These are phyloP conservation scores for Tricholoma saponaceum DNA, from an alignment of 768 basidiomycete species.

Conservation along the genomic window DNA sequence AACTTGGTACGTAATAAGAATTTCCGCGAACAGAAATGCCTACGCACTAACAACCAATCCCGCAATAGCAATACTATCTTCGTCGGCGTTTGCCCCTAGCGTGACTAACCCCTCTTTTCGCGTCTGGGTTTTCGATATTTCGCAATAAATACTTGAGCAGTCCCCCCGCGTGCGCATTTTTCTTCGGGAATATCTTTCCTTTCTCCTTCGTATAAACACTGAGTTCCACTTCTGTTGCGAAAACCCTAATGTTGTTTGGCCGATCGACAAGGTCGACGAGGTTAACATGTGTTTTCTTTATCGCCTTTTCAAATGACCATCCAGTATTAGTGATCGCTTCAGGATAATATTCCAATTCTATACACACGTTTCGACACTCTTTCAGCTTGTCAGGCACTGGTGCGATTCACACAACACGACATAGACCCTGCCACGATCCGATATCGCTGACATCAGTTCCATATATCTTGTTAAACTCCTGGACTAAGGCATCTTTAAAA, in stretches of 20 bases:
- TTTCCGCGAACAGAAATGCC: too few relatives aligned
- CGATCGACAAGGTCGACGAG: conserved; percentile 19
- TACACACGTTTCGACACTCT: too few relatives aligned
- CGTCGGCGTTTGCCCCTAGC: too few relatives aligned
- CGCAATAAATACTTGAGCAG: conserved; percentile 28
- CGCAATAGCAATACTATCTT: too few relatives aligned
- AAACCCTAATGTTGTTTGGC: conserved; percentile 10
- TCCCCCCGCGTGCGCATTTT: conserved; percentile 25
- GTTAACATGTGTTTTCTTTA: conserved; percentile 30
- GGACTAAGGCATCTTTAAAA: too few relatives aligned
- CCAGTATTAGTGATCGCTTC: not conserved
- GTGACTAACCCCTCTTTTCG: too few relatives aligned
- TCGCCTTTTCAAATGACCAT: conserved; percentile 14
- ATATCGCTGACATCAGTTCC: too few relatives aligned
- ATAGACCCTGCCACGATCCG: too few relatives aligned
- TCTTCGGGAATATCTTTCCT: conserved; percentile 28
- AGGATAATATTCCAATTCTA: not conserved
- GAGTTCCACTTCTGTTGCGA: conserved; percentile 21
- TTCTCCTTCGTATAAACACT: conserved; percentile 24
- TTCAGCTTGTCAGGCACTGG: too few relatives aligned
- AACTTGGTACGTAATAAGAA: too few relatives aligned
- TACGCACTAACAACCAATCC: too few relatives aligned
- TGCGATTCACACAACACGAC: conserved; percentile 21
- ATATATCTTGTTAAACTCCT: too few relatives aligned
- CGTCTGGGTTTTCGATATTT: conserved; percentile 19